Percentiles rank a stretch among this genome's conserved stretches.
phyloP scores from a whole-genome alignment of 192 early-diverging fungal genomes.

The Paraglomus occultum region DNA sequence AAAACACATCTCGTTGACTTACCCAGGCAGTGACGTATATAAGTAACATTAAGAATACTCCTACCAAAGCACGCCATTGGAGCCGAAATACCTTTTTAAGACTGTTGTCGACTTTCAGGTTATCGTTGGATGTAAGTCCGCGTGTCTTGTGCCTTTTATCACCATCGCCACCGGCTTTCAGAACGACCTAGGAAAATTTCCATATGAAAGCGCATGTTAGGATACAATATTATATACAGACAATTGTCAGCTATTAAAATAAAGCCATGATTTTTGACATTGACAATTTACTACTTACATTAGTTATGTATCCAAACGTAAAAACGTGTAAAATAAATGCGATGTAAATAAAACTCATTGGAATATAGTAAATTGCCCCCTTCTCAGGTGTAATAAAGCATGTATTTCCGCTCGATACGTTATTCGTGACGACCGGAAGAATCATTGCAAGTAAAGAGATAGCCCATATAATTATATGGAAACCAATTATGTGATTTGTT shows the following conservation, averaged over 20 bases:
- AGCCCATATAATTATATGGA: background rate
- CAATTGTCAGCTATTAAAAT: no score
- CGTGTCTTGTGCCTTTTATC: background rate
- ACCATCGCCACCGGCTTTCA: background rate
- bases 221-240: no score
- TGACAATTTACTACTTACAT: slow-evolving; percentile 13
- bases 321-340: background rate
- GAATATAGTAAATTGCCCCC: background rate
- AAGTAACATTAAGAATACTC: slow-evolving; percentile 12
- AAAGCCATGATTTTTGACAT: no score
- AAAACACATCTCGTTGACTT: background rate
- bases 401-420: background rate
- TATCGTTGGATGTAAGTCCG: background rate
- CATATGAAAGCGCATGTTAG: no score
- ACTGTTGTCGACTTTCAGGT: background rate
- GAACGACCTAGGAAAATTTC: no score
- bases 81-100: background rate
- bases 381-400: background rate
- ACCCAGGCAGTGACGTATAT: slow-evolving; percentile 13
- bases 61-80: slow-evolving; percentile 26
- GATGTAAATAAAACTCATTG: slow-evolving; percentile 11
- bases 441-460: background rate
- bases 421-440: background rate
- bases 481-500: background rate
- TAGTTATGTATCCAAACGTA: slow-evolving; percentile 8